phyloP scores from a whole-genome alignment of 345 rosid species.

The Lepidium didymum region DNA sequence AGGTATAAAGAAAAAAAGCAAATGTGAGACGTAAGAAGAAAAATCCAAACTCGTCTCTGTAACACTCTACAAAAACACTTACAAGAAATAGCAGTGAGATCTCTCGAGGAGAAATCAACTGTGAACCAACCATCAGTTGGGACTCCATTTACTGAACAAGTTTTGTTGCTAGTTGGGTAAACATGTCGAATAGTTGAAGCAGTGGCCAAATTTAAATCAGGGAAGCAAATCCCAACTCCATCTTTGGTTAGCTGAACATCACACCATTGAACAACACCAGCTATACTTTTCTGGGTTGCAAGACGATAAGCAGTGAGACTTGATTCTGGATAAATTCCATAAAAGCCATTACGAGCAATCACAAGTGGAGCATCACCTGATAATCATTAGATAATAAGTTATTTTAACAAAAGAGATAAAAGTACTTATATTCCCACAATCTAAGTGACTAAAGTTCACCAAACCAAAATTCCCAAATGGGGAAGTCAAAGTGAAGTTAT shows the following conservation, averaged over 20 bases:
- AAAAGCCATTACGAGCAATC: conserved; percentile 77
- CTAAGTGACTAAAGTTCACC: too few relatives aligned
- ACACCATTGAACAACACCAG: conserved; percentile 46
- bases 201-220: conserved; percentile 46
- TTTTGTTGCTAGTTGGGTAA: background rate
- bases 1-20: background rate
- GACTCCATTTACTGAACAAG: conserved; percentile 43
- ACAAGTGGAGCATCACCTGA: conserved; percentile 56
- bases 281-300: conserved; percentile 22
- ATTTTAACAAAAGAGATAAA: background rate
- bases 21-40: background rate
- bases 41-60: too few relatives aligned
- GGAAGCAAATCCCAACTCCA: conserved; percentile 58
- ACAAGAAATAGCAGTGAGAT: conserved; percentile 12
- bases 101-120: conserved; percentile 41
- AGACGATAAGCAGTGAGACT: conserved; percentile 37
- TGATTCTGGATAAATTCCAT: conserved; percentile 72
- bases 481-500: background rate
- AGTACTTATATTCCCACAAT: too few relatives aligned
- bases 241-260: conserved; percentile 85
- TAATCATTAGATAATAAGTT: background rate
- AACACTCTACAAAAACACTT: too few relatives aligned
- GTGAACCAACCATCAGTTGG: conserved; percentile 51
- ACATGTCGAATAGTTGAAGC: background rate
- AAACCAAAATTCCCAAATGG: background rate